These are phyloP conservation scores for Cercis canadensis DNA, from an alignment of 306 rosid genomes.

Conservation along the genomic window DNA sequence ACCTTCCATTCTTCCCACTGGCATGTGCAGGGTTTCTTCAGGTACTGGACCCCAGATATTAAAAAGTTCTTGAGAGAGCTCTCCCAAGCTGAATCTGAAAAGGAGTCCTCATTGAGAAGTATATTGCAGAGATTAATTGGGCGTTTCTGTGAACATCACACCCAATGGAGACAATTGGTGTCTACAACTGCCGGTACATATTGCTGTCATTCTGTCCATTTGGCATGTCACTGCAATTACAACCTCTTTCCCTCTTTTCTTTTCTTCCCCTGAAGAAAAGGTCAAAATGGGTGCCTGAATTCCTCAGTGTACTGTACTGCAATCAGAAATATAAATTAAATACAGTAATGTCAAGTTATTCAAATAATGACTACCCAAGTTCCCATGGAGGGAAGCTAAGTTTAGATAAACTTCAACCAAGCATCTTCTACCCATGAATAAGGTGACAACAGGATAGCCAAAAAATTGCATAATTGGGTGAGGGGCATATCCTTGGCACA, in stretches of 20 bases:
- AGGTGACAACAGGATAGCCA: too few species aligned
- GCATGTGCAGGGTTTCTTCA: conserved; percentile 77
- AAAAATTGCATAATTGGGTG: not conserved
- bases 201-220: conserved; percentile 21
- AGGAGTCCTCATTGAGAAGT: conserved; percentile 76
- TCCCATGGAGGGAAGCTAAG: too few species aligned
- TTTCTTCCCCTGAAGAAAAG: not conserved
- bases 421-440: too few species aligned
- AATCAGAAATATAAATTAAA: conserved; percentile 21
- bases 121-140: conserved; percentile 81
- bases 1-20: conserved; percentile 35
- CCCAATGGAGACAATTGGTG: conserved; percentile 82
- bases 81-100: conserved; percentile 74
- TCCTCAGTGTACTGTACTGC: conserved; percentile 8
- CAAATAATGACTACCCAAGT: too few species aligned
- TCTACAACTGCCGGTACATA: conserved; percentile 78
- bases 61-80: conserved; percentile 68
- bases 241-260: not conserved
- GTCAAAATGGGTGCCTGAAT: not conserved
- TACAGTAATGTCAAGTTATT: not conserved
- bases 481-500: conserved; percentile 11
- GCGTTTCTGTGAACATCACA: conserved; percentile 76
- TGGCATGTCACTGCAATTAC: conserved; percentile 26
- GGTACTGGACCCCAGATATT: conserved; percentile 91
- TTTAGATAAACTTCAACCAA: too few species aligned